Base-by-base conservation (phyloP, 1,284 basidiomycete species). In the Heimioporus retisporus region DNA sequence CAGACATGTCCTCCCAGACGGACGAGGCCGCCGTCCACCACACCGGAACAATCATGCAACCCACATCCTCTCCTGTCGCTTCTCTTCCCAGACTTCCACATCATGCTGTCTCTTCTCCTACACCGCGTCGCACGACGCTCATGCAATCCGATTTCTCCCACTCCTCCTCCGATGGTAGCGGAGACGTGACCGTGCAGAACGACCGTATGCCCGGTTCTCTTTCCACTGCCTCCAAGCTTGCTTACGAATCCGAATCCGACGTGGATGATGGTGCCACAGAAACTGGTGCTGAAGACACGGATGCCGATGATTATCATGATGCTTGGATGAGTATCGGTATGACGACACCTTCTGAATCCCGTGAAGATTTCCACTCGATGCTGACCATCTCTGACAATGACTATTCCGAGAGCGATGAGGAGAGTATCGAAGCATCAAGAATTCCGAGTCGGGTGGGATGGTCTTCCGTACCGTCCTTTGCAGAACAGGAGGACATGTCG, bases 221-320 rank as follows among this genome's bases (percentile, higher is more conserved):
- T 28, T 63, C 69, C 31, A 55, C 63, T 10, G 46, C 62, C 25
- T 57, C 65, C 44, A 75, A 78, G 48, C 74, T 77, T 3, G 77
- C 75, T 2, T 79, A 79, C 23, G 81, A 81, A n/a, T 62, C 65
- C 16, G 84, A 85, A 8, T 81, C 80, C 16, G 81, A 81, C 28
- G 66, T 77, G 2, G 81, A 84, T 44, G 87, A 89, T 48, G 87
- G 85, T 62, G 89, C 86, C 67, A 87, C 83, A 2, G 87, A 85
- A 75, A 90, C 89, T 10, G 90, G 90, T 60, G 87, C 85, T 2
- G 90, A 91, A 66, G 91, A 92, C 68, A 88, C 88, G 1, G 91
- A 93, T 60, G 85, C 82, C 18, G 94, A 95, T 28, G 92, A 94
- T 67, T 97, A 94, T 75, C 88, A 93, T 28, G 95, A 96, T 76